Conservation (phyloP, 2,329 filamentous ascomycete genomes). For the Beauveria bassiana region DNA sequence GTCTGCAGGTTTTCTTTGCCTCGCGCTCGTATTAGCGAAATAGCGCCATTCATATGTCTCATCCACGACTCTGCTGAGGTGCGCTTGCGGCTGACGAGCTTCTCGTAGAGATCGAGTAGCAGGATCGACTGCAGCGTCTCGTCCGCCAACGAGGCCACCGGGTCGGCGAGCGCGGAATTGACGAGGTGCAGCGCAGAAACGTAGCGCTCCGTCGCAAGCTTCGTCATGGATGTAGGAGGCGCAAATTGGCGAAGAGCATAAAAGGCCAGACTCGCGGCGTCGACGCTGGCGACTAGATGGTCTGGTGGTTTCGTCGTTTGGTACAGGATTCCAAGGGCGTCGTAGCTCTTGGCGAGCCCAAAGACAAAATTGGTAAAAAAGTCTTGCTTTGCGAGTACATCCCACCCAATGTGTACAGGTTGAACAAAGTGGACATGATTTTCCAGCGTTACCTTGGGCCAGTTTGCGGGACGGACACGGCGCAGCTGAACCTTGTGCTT, state of each 20-base stretch:
- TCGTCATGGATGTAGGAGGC: neutral
- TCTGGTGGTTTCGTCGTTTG: neutral
- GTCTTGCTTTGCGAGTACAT: slow-evolving; percentile 16
- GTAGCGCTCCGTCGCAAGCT: slow-evolving; percentile 4
- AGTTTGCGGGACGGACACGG: neutral
- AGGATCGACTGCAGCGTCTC: slow-evolving; percentile 18
- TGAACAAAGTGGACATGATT: neutral
- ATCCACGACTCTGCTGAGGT: slow-evolving; percentile 11
- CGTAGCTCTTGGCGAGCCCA: slow-evolving; percentile 17
- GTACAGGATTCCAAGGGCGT: slow-evolving; percentile 15
- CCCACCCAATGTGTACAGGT: slow-evolving; percentile 13
- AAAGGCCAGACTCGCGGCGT: slow-evolving; percentile 20
- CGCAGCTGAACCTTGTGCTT: slow-evolving; percentile 12
- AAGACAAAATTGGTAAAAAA: slow-evolving; percentile 19
- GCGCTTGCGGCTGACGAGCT: slow-evolving; percentile 16
- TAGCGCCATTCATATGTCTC: slow-evolving; percentile 18
- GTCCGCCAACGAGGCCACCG: slow-evolving; percentile 5
- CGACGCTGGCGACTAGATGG: slow-evolving; percentile 18
- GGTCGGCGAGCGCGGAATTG: slow-evolving; percentile 7
- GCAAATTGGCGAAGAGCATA: slow-evolving; percentile 3
- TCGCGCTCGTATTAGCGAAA: slow-evolving; percentile 15
- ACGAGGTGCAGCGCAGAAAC: neutral
- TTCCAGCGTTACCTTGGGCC: neutral
- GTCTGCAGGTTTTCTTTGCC: slow-evolving; percentile 10
- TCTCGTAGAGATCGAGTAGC: slow-evolving; percentile 22